Percentiles rank a stretch among this genome's conserved stretches.
phyloP scores from a whole-genome alignment of 1,139 yeast species.

The Hansenula sp. region DNA sequence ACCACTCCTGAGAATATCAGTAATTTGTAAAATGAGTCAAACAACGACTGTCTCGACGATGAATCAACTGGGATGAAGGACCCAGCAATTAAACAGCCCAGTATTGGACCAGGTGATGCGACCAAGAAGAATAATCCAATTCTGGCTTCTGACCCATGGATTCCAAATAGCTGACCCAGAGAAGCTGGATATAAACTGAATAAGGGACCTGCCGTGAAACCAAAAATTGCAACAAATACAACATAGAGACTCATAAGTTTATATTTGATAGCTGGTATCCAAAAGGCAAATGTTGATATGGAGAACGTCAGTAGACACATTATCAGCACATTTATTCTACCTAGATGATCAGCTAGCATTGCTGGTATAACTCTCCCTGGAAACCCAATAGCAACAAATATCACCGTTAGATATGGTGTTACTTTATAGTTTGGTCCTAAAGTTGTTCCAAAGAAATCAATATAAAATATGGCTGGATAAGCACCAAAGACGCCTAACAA shows the following conservation, averaged over 20 bases:
- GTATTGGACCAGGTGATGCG: slow-evolving; percentile 18
- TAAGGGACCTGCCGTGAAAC: slow-evolving; percentile 16
- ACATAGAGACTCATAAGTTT: slow-evolving; percentile 9
- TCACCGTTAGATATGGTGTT: slow-evolving; percentile 13
- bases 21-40: slow-evolving; percentile 12
- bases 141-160: slow-evolving; percentile 15
- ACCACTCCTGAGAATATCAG: slow-evolving; percentile 16
- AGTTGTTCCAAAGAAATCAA: slow-evolving; percentile 18
- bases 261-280: slow-evolving; percentile 15
- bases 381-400: slow-evolving; percentile 17
- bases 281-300: slow-evolving; percentile 9
- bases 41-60: slow-evolving; percentile 3
- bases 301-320: slow-evolving; percentile 7
- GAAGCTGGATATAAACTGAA: slow-evolving; percentile 20
- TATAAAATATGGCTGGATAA: slow-evolving; percentile 20
- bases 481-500: slow-evolving; percentile 19
- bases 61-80: slow-evolving; percentile 16
- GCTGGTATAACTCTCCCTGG: slow-evolving; percentile 22
- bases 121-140: slow-evolving; percentile 14
- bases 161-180: slow-evolving; percentile 18
- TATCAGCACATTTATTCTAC: slow-evolving; percentile 14
- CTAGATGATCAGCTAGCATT: slow-evolving; percentile 15
- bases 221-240: slow-evolving; percentile 15
- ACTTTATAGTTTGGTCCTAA: slow-evolving; percentile 10
- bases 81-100: slow-evolving; percentile 20